Evolutionary conservation across 2,329 filamentous ascomycete genomes (phyloP).

Genomic region (Cercospora sp.): DNA sequence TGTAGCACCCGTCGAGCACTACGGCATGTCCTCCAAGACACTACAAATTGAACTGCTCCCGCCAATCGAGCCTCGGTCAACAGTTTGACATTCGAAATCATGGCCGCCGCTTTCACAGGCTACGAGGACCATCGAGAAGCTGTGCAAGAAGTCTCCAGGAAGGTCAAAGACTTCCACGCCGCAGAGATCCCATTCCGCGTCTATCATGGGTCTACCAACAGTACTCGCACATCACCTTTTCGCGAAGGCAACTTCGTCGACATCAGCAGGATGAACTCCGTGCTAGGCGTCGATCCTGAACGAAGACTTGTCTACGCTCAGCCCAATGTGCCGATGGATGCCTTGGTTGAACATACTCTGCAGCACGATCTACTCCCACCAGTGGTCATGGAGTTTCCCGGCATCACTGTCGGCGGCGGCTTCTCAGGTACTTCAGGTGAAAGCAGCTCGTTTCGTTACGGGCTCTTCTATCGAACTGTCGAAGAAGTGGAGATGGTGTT

Average conservation of each 20-base stretch:
- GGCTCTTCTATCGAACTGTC: conserved; percentile 64
- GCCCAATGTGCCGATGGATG: conserved; percentile 68
- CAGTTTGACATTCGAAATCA: background rate
- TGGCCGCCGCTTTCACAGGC: background rate
- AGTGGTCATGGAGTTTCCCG: conserved; percentile 70
- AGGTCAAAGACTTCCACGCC: conserved; percentile 44
- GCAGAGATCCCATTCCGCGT: conserved; percentile 52
- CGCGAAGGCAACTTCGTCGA: conserved; percentile 45
- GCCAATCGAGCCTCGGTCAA: background rate
- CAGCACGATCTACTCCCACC: conserved; percentile 57
- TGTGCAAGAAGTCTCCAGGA: background rate
- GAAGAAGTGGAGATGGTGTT: conserved; percentile 64
- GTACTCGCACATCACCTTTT: conserved; percentile 42
- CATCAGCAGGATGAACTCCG: conserved; percentile 48
- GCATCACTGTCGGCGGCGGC: conserved; percentile 67
- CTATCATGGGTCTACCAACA: conserved; percentile 59
- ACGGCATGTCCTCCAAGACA: too few relatives aligned
- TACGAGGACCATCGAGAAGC: background rate
- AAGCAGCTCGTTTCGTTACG: conserved; percentile 64
- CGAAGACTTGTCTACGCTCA: conserved; percentile 56
- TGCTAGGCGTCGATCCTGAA: conserved; percentile 45
- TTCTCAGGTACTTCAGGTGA: conserved; percentile 67
- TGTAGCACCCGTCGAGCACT: background rate
- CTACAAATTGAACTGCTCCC: background rate
- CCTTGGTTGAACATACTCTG: conserved; percentile 58